phyloP scores from a whole-genome alignment of 2,329 filamentous ascomycete species.

The Lachnellula willkommii region DNA sequence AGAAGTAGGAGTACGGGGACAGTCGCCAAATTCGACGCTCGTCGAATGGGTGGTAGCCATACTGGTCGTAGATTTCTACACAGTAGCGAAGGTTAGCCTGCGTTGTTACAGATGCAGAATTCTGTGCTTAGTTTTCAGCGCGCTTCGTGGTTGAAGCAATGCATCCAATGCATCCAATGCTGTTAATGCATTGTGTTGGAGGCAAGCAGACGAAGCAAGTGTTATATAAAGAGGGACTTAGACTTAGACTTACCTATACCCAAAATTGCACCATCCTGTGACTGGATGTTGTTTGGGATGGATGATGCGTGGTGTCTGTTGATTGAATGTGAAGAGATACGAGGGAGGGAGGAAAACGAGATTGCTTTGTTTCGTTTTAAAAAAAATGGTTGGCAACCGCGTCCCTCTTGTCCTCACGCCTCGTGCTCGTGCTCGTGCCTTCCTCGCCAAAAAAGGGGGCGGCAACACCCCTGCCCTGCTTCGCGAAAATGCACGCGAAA shows the following conservation, averaged over 20 bases:
- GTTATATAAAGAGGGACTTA: no score
- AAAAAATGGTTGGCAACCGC: not conserved
- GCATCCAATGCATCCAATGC: no score
- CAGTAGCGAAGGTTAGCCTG: not conserved
- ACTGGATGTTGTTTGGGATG: constrained; percentile 1
- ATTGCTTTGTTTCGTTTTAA: not conserved
- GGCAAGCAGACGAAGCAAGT: no score
- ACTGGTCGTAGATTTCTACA: constrained; percentile 6
- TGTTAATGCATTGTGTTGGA: no score
- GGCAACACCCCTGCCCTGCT: not conserved
- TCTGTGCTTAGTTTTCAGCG: not conserved
- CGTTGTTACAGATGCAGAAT: not conserved
- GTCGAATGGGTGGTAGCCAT: constrained; percentile 14
- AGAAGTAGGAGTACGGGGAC: constrained; percentile 9
- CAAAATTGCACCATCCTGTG: constrained; percentile 13
- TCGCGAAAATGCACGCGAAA: not conserved
- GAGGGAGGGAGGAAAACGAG: not conserved
- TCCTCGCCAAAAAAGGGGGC: constrained; percentile 2
- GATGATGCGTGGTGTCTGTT: not conserved
- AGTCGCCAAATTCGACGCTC: constrained; percentile 9
- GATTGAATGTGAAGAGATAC: not conserved
- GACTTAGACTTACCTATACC: constrained; percentile 10
- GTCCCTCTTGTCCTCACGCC: not conserved
- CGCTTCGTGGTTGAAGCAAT: not conserved
- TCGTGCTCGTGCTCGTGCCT: not conserved